phyloP scores from a whole-genome alignment of 164 flowering plant genomes.

The Houttuynia cordata region DNA sequence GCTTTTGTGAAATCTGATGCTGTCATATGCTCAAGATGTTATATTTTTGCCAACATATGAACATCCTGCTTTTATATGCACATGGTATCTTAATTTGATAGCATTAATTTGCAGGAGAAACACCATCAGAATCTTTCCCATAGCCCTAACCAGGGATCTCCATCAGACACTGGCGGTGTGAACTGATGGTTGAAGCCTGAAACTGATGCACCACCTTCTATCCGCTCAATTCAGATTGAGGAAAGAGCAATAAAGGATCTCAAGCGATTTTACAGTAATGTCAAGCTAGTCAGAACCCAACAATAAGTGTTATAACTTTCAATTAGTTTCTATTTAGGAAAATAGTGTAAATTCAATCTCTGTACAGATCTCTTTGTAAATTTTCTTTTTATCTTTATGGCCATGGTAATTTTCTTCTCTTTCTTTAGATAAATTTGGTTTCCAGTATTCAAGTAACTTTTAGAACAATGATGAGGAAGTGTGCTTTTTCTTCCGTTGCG shows the following conservation, averaged over 20 bases:
- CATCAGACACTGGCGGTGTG: conserved; percentile 54
- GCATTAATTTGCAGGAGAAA: conserved; percentile 32
- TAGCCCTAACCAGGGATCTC: conserved; percentile 83
- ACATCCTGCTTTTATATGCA: neutral
- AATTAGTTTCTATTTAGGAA: neutral
- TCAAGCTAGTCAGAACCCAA: conserved; percentile 66
- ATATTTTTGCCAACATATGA: neutral
- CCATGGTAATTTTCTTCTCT: neutral
- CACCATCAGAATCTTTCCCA: conserved; percentile 42
- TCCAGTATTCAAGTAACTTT: no score
- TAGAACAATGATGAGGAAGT: no score
- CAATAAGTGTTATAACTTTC: conserved; percentile 11
- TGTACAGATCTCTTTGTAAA: neutral
- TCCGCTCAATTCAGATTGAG: conserved; percentile 96
- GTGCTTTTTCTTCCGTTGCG: no score
- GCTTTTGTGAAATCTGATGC: no score
- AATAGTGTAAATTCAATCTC: neutral
- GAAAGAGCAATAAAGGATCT: conserved; percentile 95
- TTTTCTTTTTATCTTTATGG: no score
- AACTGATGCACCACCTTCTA: conserved; percentile 51
- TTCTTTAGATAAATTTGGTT: no score
- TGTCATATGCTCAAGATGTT: no score
- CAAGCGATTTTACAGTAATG: conserved; percentile 82
- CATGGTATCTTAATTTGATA: neutral
- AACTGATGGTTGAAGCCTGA: conserved; percentile 96